Evolutionary conservation across 257 asterid species (phyloP).

Genomic region (Oldenlandia corymbosa): DNA sequence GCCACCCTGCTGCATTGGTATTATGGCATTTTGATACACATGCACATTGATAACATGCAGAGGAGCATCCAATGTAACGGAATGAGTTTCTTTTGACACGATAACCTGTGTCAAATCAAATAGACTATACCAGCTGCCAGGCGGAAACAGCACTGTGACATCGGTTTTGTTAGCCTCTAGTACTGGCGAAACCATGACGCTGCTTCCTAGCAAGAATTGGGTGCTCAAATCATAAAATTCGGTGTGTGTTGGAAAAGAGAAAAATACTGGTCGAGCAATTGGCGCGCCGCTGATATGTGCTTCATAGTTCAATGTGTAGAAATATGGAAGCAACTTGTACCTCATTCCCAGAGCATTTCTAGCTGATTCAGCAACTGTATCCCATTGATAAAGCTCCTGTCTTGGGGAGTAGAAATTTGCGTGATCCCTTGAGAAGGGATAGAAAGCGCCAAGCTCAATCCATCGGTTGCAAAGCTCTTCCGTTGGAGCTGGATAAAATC

Average conservation of each 20-base stretch:
- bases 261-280: slow-evolving; percentile 81
- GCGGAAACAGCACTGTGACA: slow-evolving; percentile 62
- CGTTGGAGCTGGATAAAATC: slow-evolving; percentile 80
- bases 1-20: slow-evolving; percentile 92
- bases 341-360: slow-evolving; percentile 91
- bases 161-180: slow-evolving; percentile 39
- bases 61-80: slow-evolving; percentile 61
- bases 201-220: slow-evolving; percentile 75
- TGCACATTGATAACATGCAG: slow-evolving; percentile 67
- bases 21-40: slow-evolving; percentile 61
- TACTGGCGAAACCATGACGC: slow-evolving; percentile 86
- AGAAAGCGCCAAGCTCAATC: slow-evolving; percentile 92
- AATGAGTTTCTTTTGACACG: slow-evolving; percentile 30
- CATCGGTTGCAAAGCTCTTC: slow-evolving; percentile 98
- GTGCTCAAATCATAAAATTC: slow-evolving; percentile 62
- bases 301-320: slow-evolving; percentile 74
- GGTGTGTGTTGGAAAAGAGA: slow-evolving; percentile 52
- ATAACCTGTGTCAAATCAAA: slow-evolving; percentile 68
- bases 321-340: slow-evolving; percentile 68
- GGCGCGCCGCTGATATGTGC: slow-evolving; percentile 83
- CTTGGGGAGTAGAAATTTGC: slow-evolving; percentile 84
- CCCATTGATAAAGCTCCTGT: slow-evolving; percentile 98
- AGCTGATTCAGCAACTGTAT: slow-evolving; percentile 76
- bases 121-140: slow-evolving; percentile 75
- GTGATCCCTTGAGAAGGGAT: slow-evolving; percentile 93